Base-by-base conservation (phyloP, 116 monocot genomes). In the Phalaenopsis hybrid region DNA sequence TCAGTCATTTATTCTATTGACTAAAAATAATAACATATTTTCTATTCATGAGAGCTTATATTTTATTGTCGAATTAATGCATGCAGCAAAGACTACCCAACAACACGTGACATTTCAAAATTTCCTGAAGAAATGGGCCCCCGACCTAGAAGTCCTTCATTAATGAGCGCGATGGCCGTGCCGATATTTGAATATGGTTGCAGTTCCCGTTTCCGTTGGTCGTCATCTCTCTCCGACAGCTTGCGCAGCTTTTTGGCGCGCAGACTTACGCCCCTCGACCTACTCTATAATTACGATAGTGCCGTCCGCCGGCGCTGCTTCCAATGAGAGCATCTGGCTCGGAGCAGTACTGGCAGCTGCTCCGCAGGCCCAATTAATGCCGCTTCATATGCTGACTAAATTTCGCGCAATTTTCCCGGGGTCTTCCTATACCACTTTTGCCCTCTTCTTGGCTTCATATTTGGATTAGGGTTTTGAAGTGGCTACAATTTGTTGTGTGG, bases 391-490 rank as follows among this genome's bases (percentile, higher is more conserved):
- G 55, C 81, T 78, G 84, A 45, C 13, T 13, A n/a, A 15, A 17
- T 17, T 78, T 8, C 28, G 1, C 1, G 8, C 25, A 84, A 82
- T 87, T 84, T 82, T 43, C 5, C 61, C 37, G 44, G 52, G 73
- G 68, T 21, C 13, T 37, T 3, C 25, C 5, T 6, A 8, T 1
- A 28, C 25, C 45, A 4, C 23, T 20, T 57, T 48, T 44, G 2
- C 70, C 6, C 48, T 2, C 46, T 37, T 0, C 69, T 78, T 68
- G 45, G n/a, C 33, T 45, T 78, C 34, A 8, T 37, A 63, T 11
- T 20, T n/a, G 51, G n/a, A 74, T 79, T 81, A 85, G 85, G 81
- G 85, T 85, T 79, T 70, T 57, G 74, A 44, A 33, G 75, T 21
- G 21, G 55, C 21, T 77, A 21, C 20, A n/a, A 63, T 25, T 48